Evolutionary conservation across 176 grass and related monocot species (phyloP).

Genomic region (Elymus sibiricus): DNA sequence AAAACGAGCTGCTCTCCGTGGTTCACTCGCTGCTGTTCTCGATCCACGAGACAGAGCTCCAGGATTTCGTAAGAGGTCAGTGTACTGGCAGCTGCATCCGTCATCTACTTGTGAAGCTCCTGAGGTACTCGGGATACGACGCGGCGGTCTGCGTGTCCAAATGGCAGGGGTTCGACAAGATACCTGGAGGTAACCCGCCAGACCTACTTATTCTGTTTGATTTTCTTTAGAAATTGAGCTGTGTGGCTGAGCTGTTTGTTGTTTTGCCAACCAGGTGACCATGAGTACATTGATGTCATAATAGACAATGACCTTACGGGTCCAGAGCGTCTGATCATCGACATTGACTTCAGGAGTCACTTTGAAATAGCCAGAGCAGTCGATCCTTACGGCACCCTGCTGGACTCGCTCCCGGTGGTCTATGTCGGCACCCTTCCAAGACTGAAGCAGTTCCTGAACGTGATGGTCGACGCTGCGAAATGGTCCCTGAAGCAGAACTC

Average conservation of each 20-base stretch:
- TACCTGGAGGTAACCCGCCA: conserved; percentile 67
- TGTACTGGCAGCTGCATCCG: conserved; percentile 75
- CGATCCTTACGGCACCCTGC: conserved; percentile 58
- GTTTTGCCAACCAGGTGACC: conserved; percentile 55
- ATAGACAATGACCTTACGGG: neutral
- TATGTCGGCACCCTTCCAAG: conserved; percentile 65
- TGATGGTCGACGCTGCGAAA: conserved; percentile 89
- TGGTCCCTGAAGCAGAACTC: conserved; percentile 96
- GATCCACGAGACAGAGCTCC: conserved; percentile 58
- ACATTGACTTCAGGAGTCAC: conserved; percentile 93
- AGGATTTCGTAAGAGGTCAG: conserved; percentile 44
- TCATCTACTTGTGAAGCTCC: conserved; percentile 60
- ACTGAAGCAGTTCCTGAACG: conserved; percentile 80
- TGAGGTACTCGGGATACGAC: conserved; percentile 76
- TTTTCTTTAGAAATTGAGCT: neutral
- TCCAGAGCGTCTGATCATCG: conserved; percentile 68
- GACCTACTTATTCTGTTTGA: neutral
- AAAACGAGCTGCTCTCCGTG: conserved; percentile 58
- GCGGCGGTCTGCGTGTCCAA: conserved; percentile 67
- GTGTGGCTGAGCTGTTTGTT: neutral
- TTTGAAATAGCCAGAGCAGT: conserved; percentile 95
- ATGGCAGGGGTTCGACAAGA: conserved; percentile 81
- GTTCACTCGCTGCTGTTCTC: conserved; percentile 73
- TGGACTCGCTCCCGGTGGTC: conserved; percentile 70
- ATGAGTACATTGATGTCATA: conserved; percentile 90